Evolutionary conservation across 495 filamentous ascomycete species (phyloP), one percentile per base, ranked within the genome.

Genomic region (Haplographium delicatum): DNA sequence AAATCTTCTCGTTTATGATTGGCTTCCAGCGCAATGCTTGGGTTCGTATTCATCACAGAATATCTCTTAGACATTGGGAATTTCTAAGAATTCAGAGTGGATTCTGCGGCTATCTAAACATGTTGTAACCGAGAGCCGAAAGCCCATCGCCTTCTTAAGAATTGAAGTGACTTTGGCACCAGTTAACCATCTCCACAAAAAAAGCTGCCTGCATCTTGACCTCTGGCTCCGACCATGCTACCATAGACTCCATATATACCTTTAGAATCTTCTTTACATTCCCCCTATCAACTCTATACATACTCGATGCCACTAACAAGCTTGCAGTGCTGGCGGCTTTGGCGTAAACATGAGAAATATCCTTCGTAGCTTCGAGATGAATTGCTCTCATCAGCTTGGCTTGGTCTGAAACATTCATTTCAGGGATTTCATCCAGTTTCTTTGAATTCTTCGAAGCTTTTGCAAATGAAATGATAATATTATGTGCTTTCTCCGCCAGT

Each of bases 331-430:
- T 77, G 1, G 67, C 73, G 18, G 75, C 72, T 49, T 68, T 66
- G 5, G 65, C 66, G 48, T 74, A 79, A 10, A 68, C 68, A 35
- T 79, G 73, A 13, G 72, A 63, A 7, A 33, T 56, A 65, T 85
- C 83, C 40, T 77, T 78, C 22, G 72, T 69, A 2, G 85, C 86
- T 66, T 94, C 85, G 16, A 71, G 64, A 56, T 96, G 91, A 26
- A 97, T 74, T 16, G 71, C 70, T 47, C 68, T 64, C 40, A 98
- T 67, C 2, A 90, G 67, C 19, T 65, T 69, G 70, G 83, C 75
- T 4, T 72, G 56, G 8, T 58, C 58, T n/a, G 72, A 68, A 1
- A 60, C 44, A 1, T 67, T 59, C 9, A 63, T 59, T 1, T 46
- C 46, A 7, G 13, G 31, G 0, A 16, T 25, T 0, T 68, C 64